Evolutionary conservation across 345 rosid species (phyloP).

Genomic region (Arabis alpina): DNA sequence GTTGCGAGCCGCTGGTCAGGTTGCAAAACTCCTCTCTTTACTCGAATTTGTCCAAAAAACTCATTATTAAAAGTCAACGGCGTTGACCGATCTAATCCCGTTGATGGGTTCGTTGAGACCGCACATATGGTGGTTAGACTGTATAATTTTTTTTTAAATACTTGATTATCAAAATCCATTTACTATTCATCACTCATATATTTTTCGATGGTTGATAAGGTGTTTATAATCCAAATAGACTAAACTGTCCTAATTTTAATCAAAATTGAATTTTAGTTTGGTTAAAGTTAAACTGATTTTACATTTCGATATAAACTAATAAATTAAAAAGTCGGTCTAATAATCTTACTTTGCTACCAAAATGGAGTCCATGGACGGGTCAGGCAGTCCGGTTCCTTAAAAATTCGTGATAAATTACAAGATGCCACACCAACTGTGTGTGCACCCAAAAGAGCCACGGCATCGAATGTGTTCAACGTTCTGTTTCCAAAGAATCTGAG

Average conservation of each 20-base stretch:
- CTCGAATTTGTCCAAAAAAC: conserved; percentile 48
- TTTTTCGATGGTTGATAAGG: too few species aligned
- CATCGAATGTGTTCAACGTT: conserved; percentile 49
- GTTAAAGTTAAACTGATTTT: too few species aligned
- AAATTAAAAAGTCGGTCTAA: background rate
- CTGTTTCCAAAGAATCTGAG: conserved; percentile 43
- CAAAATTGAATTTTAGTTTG: background rate
- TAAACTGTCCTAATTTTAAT: background rate
- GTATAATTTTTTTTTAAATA: too few species aligned
- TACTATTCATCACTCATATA: background rate
- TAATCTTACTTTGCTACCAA: conserved; percentile 35
- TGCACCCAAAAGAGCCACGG: conserved; percentile 66
- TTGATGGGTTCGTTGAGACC: conserved; percentile 45
- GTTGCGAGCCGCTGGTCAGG: conserved; percentile 62
- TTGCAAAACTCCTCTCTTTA: conserved; percentile 57
- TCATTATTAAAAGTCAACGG: conserved; percentile 52
- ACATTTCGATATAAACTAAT: background rate
- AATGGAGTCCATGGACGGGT: conserved; percentile 55
- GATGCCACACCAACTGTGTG: conserved; percentile 69
- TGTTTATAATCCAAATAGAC: too few species aligned
- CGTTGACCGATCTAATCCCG: conserved; percentile 60
- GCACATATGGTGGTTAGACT: conserved; percentile 48
- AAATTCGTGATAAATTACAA: conserved; percentile 52
- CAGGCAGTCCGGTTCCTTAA: conserved; percentile 47
- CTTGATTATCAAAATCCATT: background rate